Evolutionary conservation across 192 early-diverging fungal genomes (phyloP), one percentile per base, ranked within the genome.

Genomic region (Gonapodya prolifera): DNA sequence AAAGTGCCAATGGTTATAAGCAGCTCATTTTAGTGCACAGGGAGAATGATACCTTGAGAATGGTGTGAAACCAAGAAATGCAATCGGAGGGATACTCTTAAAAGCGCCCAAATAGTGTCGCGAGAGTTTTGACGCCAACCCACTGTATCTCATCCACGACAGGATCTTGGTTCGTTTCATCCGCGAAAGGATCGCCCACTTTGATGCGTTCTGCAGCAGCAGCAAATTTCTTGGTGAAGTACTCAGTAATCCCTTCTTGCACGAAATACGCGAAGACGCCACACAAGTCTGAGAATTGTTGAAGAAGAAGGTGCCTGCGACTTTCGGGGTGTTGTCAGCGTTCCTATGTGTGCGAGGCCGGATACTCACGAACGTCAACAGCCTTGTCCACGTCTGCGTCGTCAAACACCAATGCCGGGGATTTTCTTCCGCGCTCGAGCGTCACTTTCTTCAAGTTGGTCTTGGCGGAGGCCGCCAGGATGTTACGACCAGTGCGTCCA

Each of bases 121-220:
- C 8, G 8, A 23, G 8, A 8, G n/a, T n/a, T 8, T 61, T 23
- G 23, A 23, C 23, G 8, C 23, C 8, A 23, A 61, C 45, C 23
- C 23, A 61, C 45, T 61, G 45, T 16, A 61, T 61, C 8, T 85
- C 69, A 18, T 91, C 92, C 76, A 96, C 94, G 76, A 98, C 79
- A 0, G 96, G 95, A 28, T 95, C 96, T 81, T 93, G 86, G 0
- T 89, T 88, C 2, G 87, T 89, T 1, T 80, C 83, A 34, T 81
- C 36, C 2, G 86, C 86, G 33, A 96, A 88, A 0, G 93, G 93
- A 77, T 94, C 86, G 18, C 96, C 96, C 8, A 94, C 80, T 18
- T 80, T 80, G 82, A 95, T 85, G 73, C 81, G 45, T 33, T 78
- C 69, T 18, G 94, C 87, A 69, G 83, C 82, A n/a, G 84, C 81